These are phyloP conservation scores for Nowakowskiella sp. DNA, from an alignment of 192 early-diverging fungal species.

Conservation along the genomic window DNA sequence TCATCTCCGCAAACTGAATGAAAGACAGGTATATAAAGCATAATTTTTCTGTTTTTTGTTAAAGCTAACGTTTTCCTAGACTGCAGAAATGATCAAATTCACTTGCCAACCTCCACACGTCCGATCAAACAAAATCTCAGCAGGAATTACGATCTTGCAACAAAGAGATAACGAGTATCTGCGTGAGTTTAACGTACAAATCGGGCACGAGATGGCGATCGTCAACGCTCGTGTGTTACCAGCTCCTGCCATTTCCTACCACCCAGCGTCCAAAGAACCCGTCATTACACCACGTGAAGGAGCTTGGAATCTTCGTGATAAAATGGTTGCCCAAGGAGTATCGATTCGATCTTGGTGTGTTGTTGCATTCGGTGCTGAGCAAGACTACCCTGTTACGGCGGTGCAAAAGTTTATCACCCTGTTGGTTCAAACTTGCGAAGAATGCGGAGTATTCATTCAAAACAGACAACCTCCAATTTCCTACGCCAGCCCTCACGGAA, in stretches of 20 bases:
- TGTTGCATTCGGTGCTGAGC: conserved; percentile 60
- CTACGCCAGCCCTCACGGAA: conserved; percentile 50
- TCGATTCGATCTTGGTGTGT: conserved; percentile 75
- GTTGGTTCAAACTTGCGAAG: conserved; percentile 63
- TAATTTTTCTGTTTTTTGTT: conserved; percentile 1
- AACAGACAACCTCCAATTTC: conserved; percentile 50
- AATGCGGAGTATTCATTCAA: conserved; percentile 54
- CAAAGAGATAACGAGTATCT: conserved; percentile 67
- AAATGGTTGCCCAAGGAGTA: conserved; percentile 65
- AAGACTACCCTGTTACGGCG: conserved; percentile 36
- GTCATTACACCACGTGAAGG: conserved; percentile 56
- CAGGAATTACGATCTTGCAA: conserved; percentile 58
- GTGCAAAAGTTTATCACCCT: conserved; percentile 67
- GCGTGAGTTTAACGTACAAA: conserved; percentile 63
- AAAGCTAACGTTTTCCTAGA: conserved; percentile 40
- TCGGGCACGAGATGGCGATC: conserved; percentile 55
- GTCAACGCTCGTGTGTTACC: conserved; percentile 73
- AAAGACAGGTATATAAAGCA: conserved; percentile 41
- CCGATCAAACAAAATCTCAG: conserved; percentile 77
- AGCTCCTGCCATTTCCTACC: conserved; percentile 67
- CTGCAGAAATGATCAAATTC: conserved; percentile 92
- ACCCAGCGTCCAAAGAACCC: conserved; percentile 54
- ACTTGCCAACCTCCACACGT: conserved; percentile 77
- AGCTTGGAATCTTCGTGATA: conserved; percentile 82
- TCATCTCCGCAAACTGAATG: conserved; percentile 72